Base-by-base conservation (phyloP, 768 basidiomycete species). In the Mycena sanguinolenta region DNA sequence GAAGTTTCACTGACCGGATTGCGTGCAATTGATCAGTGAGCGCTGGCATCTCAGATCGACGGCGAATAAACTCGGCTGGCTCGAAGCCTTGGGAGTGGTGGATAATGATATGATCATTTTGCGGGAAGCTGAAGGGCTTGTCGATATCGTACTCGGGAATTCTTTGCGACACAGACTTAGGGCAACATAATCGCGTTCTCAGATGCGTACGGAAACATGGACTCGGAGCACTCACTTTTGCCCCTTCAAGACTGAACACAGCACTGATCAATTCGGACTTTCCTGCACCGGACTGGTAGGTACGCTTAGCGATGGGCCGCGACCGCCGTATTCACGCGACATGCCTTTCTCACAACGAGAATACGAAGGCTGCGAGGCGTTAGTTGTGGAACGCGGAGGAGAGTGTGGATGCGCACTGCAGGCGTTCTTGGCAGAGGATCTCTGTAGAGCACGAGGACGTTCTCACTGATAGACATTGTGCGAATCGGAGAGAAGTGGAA, bases 201-300 rank as follows among this genome's bases (percentile, higher is more conserved):
- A 61, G 61, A 62, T n/a, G 32, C 19, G 12, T 49, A 62, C n/a
- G 49, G 14, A 62, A 42, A 25, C 17, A 63, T 39, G 14, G 52
- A 50, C 9, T 54, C 28, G 14, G 36, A 50, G 17, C 13, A 32
- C 38, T 63, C 39, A 63, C 63, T 52, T 36, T 44, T 38, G 49
- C 49, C 25, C 36, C 63, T 44, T 63, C 63, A 54, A 54, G 38
- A 9, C 63, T 52, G 63, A 63, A 63, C 6, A 63, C 63, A 23
- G 63, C 63, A 42, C 54, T 63, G 36, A 63, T 63, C 53, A 63
- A 55, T n/a, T 52, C 63, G 36, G 63, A 63, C 39, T 63, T 63
- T 32, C 63, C 63, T 39, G 63, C 63, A 12, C 63, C 63, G 16
- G 63, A 63, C 63, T 63, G 23, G 49, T 25, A 27, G 49, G 10